A percentile compares a stretch with the other conserved stretches of the same genome.
phyloP scores from a whole-genome alignment of 2,329 filamentous ascomycete genomes.

The Cadophora sp. region DNA sequence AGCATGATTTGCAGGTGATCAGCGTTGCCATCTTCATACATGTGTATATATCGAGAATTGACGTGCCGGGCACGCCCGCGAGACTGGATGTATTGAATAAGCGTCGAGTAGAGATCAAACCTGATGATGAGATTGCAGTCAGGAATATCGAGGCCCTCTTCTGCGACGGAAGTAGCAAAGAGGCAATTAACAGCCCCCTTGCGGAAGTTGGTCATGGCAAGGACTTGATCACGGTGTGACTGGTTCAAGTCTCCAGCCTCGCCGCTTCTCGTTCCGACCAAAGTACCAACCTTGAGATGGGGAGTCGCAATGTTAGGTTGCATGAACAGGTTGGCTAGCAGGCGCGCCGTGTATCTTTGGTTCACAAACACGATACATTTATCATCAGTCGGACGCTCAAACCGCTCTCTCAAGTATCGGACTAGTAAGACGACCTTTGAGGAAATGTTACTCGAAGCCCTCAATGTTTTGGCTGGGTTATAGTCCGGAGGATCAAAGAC shows the following conservation, averaged over 20 bases:
- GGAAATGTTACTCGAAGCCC: constrained; percentile 58
- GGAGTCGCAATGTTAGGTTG: constrained; percentile 60
- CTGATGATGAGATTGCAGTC: constrained; percentile 72
- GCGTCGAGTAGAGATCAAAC: constrained; percentile 87
- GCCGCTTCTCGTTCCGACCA: constrained; percentile 67
- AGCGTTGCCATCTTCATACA: constrained; percentile 76
- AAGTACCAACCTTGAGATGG: constrained; percentile 64
- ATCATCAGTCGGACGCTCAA: constrained; percentile 60
- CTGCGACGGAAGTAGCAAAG: constrained; percentile 70
- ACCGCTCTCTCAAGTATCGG: constrained; percentile 66
- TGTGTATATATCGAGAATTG: constrained; percentile 82
- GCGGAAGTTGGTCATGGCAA: constrained; percentile 72
- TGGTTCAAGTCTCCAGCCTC: constrained; percentile 60
- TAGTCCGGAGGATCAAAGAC: constrained; percentile 50
- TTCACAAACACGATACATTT: constrained; percentile 91
- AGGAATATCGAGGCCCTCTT: constrained; percentile 72
- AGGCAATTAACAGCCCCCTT: constrained; percentile 66
- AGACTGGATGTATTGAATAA: constrained; percentile 96
- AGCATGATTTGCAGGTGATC: constrained; percentile 62
- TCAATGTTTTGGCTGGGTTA: constrained; percentile 10
- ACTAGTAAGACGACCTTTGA: constrained; percentile 74
- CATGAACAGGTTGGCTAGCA: constrained; percentile 73
- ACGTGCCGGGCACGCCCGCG: constrained; percentile 82
- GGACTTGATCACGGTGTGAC: constrained; percentile 76
- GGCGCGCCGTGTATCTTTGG: constrained; percentile 75